Base-by-base conservation (phyloP, 2,329 filamentous ascomycete species). In the Venturia carpophila region DNA sequence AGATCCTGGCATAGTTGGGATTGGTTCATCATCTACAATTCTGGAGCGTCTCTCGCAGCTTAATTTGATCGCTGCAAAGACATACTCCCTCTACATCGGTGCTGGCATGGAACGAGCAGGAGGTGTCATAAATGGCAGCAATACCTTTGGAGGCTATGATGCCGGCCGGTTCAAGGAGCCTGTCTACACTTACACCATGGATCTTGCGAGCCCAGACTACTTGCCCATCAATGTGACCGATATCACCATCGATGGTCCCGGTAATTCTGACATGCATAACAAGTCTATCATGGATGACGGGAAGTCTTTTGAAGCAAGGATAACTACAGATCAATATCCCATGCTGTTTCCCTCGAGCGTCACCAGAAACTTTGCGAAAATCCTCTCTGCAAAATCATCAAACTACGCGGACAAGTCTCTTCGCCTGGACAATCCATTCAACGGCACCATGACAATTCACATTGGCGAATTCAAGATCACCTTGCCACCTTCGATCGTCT, bases 81-180 rank as follows among this genome's bases (percentile, higher is more conserved):
- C 77, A 34, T 78, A 77, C 67, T 76, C 76, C 10, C 70, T 79
- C 4, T 79, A 79, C 67, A 75, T 78, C 56, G 78, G 77, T 2
- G 74, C 76, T 62, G 74, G 74, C 30, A 76, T 77, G 67, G 73
- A 75, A 47, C 73, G 76, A 41, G 75, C 76, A 1, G 76, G 75
- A 19, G 77, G 78, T 19, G 68, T 66, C 2, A 72, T 77, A 34
- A 79, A 79, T 64, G 78, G 78, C 34, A 77, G 74, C 66, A 75
- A 77, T 45, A 73, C 74, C 3, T 75, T 79, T 45, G 78, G 78
- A n/a, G 78, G 78, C 27, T 79, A 76, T 67, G 78, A 79, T 67
- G 74, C 76, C 15, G 76, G 76, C 30, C 75, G 77, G 24, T 78
- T 79, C 66, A 72, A 71, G 1, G 76, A 74, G 41, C 68, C 67